Base-by-base conservation (phyloP, 179 eudicot genomes). In the Beta corolliflora region DNA sequence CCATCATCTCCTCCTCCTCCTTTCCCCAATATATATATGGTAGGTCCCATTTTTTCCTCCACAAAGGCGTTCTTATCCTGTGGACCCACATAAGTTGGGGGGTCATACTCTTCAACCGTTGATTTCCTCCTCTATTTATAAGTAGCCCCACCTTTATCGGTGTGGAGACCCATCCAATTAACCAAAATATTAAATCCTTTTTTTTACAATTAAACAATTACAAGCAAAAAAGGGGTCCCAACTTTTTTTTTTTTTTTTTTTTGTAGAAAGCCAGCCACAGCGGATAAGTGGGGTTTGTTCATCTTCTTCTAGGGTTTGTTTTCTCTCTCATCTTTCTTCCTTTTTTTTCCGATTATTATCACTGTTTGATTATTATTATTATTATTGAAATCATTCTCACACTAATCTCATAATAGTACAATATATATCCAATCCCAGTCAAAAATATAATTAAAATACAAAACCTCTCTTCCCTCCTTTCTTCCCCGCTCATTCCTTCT, bases 251-350 rank as follows among this genome's bases (percentile, higher is more conserved):
- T 25, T 25, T 36, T 36, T 48, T 54, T 52, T 59, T 74, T 74
- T 75, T 23, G 64, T 76, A 48, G 0, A 5, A 65, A 85, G 72
- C 60, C 63, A 79, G 31, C 77, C 85, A 79, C 48, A 66, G 81
- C 79, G 75, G 87, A 83, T 84, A 83, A 81, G 90, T 88, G 77
- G 88, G 86, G 88, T 81, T 79, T 60, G 50, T 81, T 71, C 75
- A 81, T 66, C 61, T 78, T 75, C 75, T 83, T 79, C 77, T 82
- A 82, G 88, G 88, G 85, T 85, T 82, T 70, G 88, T 76, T 85
- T 81, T 79, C 82, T 78, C 86, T 29, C 76, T 81, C 79, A 16
- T 55, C 54, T 41, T 41, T 64, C 46, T 29, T 7, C 21, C 21
- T 56, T 45, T 50, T 14, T 54, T 70, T 59, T 68, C 75, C 67